phyloP scores from a whole-genome alignment of 2,329 filamentous ascomycete genomes.

The Botrytis porri region DNA sequence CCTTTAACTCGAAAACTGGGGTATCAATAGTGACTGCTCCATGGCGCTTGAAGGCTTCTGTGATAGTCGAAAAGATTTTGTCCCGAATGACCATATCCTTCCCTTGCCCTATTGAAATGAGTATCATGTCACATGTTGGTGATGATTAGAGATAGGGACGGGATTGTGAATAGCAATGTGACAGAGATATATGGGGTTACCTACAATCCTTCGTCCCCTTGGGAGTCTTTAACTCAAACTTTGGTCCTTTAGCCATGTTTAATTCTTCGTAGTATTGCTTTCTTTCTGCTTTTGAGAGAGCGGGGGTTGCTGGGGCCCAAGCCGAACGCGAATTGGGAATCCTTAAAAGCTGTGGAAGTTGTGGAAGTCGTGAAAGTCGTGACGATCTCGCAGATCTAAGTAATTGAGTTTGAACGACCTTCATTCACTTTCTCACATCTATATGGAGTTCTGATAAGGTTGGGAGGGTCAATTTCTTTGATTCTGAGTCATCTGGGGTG shows the following conservation, averaged over 20 bases:
- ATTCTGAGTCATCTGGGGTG: slow-evolving; percentile 35
- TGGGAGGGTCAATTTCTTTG: slow-evolving; percentile 18
- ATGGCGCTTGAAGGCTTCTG: slow-evolving; percentile 78
- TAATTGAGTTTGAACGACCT: slow-evolving; percentile 29
- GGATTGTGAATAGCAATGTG: slow-evolving; percentile 13
- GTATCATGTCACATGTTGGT: slow-evolving; percentile 27
- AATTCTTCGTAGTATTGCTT: slow-evolving; percentile 25
- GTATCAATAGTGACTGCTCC: slow-evolving; percentile 78
- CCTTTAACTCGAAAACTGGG: slow-evolving; percentile 79
- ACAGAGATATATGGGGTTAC: slow-evolving; percentile 22
- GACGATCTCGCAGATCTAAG: slow-evolving; percentile 36
- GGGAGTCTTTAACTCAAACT: slow-evolving; percentile 77
- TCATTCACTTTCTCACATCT: slow-evolving; percentile 33
- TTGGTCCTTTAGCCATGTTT: slow-evolving; percentile 42
- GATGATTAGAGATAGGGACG: neutral
- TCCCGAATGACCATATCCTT: slow-evolving; percentile 77
- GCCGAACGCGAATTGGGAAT: slow-evolving; percentile 22
- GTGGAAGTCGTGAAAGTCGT: slow-evolving; percentile 26
- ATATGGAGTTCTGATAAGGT: slow-evolving; percentile 22
- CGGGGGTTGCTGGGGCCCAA: slow-evolving; percentile 21
- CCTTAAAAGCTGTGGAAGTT: slow-evolving; percentile 22
- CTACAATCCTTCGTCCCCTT: slow-evolving; percentile 87
- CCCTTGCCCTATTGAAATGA: slow-evolving; percentile 55
- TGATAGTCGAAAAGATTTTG: slow-evolving; percentile 74
- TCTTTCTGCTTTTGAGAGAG: slow-evolving; percentile 28